Base-by-base conservation (phyloP, 768 basidiomycete genomes). In the Pleurotus salmoneostramineus region DNA sequence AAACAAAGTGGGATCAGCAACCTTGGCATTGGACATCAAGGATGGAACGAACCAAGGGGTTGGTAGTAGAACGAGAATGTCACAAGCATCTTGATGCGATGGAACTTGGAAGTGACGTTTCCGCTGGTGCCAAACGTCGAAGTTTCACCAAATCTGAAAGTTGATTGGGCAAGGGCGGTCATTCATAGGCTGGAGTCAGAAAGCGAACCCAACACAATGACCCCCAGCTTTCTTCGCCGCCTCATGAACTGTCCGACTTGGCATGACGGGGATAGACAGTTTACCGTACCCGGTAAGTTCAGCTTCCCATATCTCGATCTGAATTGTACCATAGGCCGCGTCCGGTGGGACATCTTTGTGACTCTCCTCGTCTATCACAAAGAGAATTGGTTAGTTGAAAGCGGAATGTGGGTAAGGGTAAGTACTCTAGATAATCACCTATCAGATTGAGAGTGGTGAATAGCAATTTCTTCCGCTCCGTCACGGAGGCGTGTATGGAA, bases 131-230 rank as follows among this genome's bases (percentile, higher is more conserved):
- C 21, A 27, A 1, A 3, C 21, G 21, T 27, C 3, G 21, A 27
- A 27, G 21, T 3, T 27, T 27, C 21, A 1, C 21, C 21, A 3
- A 27, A 3, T 27, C 21, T 27, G 21, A 27, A 27, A 27, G 21
- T 27, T 3, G 3, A 27, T 27, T 27, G 21, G 3, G 21, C 21
- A 27, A 27, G n/a, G n/a, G n/a, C n/a, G 37, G 6, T 6, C 14
- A 6, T 6, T 14, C 37, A 6, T 14, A 6, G 36, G 21, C 15
- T 27, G 21, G 21, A 27, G 21, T 27, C 40, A 27, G 27, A 10
- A 36, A 32, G 57, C 68, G 46, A 33, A 69, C 71, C 59, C 57
- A n/a, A 67, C 61, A 42, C 64, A 62, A 47, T 72, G 71, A 0
- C 50, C 58, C 46, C 68, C 59, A 11, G 61, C 66, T 45, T 69